Conservation (phyloP, 2,329 filamentous ascomycete species). For the Cryoendolithus antarcticus region DNA sequence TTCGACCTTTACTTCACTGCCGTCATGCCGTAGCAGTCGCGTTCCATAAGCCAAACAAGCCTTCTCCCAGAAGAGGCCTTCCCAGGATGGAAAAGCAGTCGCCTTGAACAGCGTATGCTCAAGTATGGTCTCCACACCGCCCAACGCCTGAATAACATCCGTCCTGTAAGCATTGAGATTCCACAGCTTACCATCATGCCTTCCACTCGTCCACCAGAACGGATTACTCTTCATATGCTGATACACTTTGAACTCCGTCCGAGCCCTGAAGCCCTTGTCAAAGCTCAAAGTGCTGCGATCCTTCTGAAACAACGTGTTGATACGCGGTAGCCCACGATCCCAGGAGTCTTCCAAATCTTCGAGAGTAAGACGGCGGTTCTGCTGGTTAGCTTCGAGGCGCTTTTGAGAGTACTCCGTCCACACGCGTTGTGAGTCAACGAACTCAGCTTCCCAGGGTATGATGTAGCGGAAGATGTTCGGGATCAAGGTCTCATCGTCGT, state of each 20-base stretch:
- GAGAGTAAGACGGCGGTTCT: slow-evolving; percentile 85
- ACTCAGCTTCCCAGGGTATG: slow-evolving; percentile 97
- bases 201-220: slow-evolving; percentile 98
- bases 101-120: slow-evolving; percentile 95
- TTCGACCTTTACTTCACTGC: slow-evolving; percentile 34
- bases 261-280: slow-evolving; percentile 92
- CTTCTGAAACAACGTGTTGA: slow-evolving; percentile 98
- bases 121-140: slow-evolving; percentile 93
- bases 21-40: slow-evolving; percentile 33
- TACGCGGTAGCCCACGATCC: slow-evolving; percentile 96
- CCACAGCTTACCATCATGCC: slow-evolving; percentile 96
- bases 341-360: slow-evolving; percentile 97
- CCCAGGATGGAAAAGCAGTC: slow-evolving; percentile 91
- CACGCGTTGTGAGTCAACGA: slow-evolving; percentile 95
- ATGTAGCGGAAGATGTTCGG: slow-evolving; percentile 99
- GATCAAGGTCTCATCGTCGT: slow-evolving; percentile 94
- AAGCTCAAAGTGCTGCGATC: slow-evolving; percentile 94
- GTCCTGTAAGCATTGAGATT: slow-evolving; percentile 92
- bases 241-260: slow-evolving; percentile 96
- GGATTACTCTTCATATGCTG: slow-evolving; percentile 99
- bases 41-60: slow-evolving; percentile 26
- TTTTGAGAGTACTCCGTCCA: slow-evolving; percentile 99
- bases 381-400: slow-evolving; percentile 88
- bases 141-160: slow-evolving; percentile 90
- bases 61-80: slow-evolving; percentile 72